phyloP scores from a whole-genome alignment of 73 alveolate genomes.

The Blepharisma stoltei region DNA sequence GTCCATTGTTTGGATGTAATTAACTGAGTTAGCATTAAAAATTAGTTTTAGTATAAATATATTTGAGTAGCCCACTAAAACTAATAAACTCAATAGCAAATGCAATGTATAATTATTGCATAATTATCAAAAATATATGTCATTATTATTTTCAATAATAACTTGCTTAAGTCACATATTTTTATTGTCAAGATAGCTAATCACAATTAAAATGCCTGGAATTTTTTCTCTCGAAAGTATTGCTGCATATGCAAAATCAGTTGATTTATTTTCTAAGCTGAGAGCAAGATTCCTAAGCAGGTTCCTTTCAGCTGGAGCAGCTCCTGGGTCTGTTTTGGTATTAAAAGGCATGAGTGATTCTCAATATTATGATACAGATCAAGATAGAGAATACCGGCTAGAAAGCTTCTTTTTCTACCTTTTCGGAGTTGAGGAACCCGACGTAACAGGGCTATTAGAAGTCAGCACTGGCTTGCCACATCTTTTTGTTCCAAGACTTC shows the following conservation, averaged over 20 bases:
- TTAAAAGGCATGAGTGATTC: background rate
- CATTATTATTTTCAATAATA: too few relatives aligned
- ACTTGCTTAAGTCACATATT: too few relatives aligned
- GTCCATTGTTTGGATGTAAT: too few relatives aligned
- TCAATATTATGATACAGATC: conserved; percentile 29
- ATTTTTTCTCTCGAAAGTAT: background rate
- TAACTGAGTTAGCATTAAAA: too few relatives aligned
- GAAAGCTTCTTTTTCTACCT: conserved; percentile 50
- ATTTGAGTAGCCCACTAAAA: too few relatives aligned
- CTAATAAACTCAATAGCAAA: too few relatives aligned
- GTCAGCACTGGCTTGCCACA: conserved; percentile 37
- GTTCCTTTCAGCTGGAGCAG: background rate
- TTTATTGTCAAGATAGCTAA: too few relatives aligned
- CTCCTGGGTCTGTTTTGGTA: background rate
- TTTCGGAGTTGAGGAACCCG: conserved; percentile 48
- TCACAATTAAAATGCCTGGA: background rate
- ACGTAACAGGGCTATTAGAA: conserved; percentile 36
- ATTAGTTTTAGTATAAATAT: too few relatives aligned
- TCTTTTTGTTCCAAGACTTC: conserved; percentile 49
- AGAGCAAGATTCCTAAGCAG: background rate
- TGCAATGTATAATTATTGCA: too few relatives aligned
- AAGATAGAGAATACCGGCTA: conserved; percentile 31
- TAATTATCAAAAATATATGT: too few relatives aligned
- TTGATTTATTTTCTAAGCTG: background rate
- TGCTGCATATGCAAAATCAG: background rate